phyloP scores from a whole-genome alignment of 208 protist species.

The Leptomonas pyrrhocoris region DNA sequence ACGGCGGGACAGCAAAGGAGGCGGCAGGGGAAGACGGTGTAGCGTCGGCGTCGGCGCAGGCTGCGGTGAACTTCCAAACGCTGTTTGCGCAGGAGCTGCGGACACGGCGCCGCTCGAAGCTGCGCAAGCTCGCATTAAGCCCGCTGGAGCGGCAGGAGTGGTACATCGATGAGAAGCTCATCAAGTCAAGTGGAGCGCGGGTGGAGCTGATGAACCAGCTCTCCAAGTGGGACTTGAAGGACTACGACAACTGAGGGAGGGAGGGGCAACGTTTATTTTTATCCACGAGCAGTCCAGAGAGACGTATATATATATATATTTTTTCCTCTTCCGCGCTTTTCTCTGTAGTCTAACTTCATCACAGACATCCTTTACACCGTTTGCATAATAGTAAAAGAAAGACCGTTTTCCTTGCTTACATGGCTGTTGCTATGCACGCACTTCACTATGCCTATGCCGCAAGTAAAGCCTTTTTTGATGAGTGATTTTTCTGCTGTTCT shows the following conservation, averaged over 20 bases:
- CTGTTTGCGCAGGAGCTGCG: conserved; percentile 75
- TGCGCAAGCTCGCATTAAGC: conserved; percentile 73
- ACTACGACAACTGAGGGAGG: conserved; percentile 59
- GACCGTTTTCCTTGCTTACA: too few relatives aligned
- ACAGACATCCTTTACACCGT: neutral
- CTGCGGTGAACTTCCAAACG: conserved; percentile 39
- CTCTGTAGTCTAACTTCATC: too few relatives aligned
- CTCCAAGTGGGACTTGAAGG: conserved; percentile 70
- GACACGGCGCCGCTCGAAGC: conserved; percentile 40
- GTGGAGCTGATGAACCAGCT: conserved; percentile 85
- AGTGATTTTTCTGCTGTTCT: neutral
- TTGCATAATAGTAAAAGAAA: too few relatives aligned
- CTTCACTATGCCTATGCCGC: neutral
- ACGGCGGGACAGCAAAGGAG: neutral
- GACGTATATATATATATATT: too few relatives aligned
- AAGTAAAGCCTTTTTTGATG: too few relatives aligned
- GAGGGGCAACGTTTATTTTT: neutral
- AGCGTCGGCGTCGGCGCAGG: conserved; percentile 16
- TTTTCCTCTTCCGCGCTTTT: too few relatives aligned
- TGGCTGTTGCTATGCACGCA: too few relatives aligned
- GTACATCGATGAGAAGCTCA: conserved; percentile 86
- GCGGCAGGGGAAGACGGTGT: conserved; percentile 2
- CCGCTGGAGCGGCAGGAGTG: conserved; percentile 78
- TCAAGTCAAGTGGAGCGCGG: conserved; percentile 71
- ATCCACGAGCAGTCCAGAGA: too few relatives aligned